These are phyloP conservation scores for Claviceps capensis DNA, from an alignment of 2,329 filamentous ascomycete genomes.

Conservation along the genomic window DNA sequence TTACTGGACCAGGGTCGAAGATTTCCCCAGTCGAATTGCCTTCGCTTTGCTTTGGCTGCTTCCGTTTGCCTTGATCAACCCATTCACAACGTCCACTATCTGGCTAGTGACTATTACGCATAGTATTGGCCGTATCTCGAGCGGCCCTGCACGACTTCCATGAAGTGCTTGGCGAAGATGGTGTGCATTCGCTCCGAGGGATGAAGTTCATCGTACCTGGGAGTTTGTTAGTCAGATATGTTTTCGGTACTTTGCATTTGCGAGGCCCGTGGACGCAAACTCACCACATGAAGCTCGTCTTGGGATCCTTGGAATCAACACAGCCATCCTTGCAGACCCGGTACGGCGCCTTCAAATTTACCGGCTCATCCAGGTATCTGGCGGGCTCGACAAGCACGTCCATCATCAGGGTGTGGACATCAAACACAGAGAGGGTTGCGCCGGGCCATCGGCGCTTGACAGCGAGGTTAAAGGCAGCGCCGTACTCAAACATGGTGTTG, in stretches of 20 bases:
- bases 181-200: constrained; percentile 47
- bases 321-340: constrained; percentile 32
- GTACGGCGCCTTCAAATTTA: constrained; percentile 46
- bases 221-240: too few relatives aligned
- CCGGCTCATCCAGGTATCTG: constrained; percentile 47
- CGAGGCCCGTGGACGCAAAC: constrained; percentile 16
- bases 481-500: constrained; percentile 36
- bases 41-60: too few relatives aligned
- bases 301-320: constrained; percentile 22
- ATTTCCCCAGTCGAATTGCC: too few relatives aligned
- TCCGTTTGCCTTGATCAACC: too few relatives aligned
- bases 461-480: constrained; percentile 30
- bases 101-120: not conserved
- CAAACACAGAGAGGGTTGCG: constrained; percentile 50
- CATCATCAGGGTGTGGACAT: constrained; percentile 49
- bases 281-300: constrained; percentile 54
- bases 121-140: constrained; percentile 26
- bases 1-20: too few relatives aligned
- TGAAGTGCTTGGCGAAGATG: constrained; percentile 27
- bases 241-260: too few relatives aligned
- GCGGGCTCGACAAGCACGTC: constrained; percentile 51
- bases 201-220: constrained; percentile 53
- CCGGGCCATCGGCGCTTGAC: constrained; percentile 37
- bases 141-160: constrained; percentile 24
- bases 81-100: too few relatives aligned